Evolutionary conservation across 192 early-diverging fungal species (phyloP).

Genomic region (Diversispora epigaea): DNA sequence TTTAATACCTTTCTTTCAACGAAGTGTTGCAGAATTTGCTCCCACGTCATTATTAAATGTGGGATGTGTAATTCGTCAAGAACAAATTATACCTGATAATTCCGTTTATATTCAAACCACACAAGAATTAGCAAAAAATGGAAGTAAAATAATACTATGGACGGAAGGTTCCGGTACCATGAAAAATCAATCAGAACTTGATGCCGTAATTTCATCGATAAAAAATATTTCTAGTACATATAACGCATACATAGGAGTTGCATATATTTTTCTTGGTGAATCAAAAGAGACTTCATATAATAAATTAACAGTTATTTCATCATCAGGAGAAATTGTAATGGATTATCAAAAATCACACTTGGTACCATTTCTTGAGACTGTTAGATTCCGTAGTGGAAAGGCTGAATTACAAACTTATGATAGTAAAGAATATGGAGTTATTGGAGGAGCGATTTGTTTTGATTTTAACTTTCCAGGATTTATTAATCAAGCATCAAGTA

Average conservation of each 20-base stretch:
- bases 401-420: conserved; percentile 39
- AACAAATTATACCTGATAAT: too few species aligned
- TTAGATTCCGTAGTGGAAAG: conserved; percentile 33
- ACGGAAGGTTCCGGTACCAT: conserved; percentile 23
- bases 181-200: neutral
- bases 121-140: conserved; percentile 27
- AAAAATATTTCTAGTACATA: conserved; percentile 39
- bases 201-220: conserved; percentile 11
- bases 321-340: conserved; percentile 39
- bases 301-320: conserved; percentile 40
- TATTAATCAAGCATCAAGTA: conserved; percentile 44
- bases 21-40: neutral
- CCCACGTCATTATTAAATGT: neutral
- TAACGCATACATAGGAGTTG: conserved; percentile 37
- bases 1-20: conserved; percentile 18
- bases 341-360: conserved; percentile 48
- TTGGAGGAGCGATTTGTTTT: conserved; percentile 50
- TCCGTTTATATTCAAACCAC: conserved; percentile 31
- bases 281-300: conserved; percentile 30
- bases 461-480: conserved; percentile 48
- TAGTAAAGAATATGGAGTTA: conserved; percentile 40
- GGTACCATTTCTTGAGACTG: conserved; percentile 43
- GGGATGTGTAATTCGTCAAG: conserved; percentile 4
- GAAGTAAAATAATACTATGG: conserved; percentile 42
- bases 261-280: conserved; percentile 28